Percentiles rank a stretch among this genome's conserved stretches.
Conservation (phyloP, 2,329 filamentous ascomycete genomes). For the Hawksworthiomyces lignivorus region DNA sequence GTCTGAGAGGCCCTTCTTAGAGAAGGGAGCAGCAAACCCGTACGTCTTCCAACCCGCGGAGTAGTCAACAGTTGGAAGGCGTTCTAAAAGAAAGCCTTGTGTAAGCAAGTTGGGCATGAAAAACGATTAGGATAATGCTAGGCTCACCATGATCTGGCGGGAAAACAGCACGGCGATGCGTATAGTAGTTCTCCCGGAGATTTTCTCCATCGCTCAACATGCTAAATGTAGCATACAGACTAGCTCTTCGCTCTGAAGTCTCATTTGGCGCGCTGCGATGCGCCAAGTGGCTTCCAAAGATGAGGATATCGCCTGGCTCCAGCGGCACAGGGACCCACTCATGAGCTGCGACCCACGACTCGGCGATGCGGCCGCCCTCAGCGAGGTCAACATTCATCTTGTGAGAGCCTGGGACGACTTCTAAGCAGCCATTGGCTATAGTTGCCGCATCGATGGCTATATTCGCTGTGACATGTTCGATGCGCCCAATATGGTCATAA, state of each 20-base stretch:
- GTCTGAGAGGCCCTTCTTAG: too few relatives aligned
- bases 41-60: slow-evolving; percentile 2
- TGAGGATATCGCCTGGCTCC: background rate
- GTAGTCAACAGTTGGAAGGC: background rate
- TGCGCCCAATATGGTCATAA: background rate
- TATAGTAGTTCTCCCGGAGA: background rate
- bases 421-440: background rate
- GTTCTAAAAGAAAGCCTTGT: background rate
- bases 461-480: slow-evolving; percentile 3
- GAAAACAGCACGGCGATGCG: background rate
- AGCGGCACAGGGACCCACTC: background rate
- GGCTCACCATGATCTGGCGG: slow-evolving; percentile 3
- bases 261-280: slow-evolving; percentile 1
- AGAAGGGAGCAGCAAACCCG: slow-evolving; percentile 1
- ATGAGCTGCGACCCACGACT: background rate
- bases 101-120: too few relatives aligned
- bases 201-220: background rate
- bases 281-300: slow-evolving; percentile 1
- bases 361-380: slow-evolving; percentile 1
- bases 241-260: background rate
- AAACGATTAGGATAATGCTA: background rate
- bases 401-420: slow-evolving; percentile 1
- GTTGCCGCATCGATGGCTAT: slow-evolving; percentile 1
- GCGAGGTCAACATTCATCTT: background rate
- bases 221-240: slow-evolving; percentile 1